Evolutionary conservation across 805 yeast genomes (phyloP).

Genomic region (Lipomyces mesembrius): DNA sequence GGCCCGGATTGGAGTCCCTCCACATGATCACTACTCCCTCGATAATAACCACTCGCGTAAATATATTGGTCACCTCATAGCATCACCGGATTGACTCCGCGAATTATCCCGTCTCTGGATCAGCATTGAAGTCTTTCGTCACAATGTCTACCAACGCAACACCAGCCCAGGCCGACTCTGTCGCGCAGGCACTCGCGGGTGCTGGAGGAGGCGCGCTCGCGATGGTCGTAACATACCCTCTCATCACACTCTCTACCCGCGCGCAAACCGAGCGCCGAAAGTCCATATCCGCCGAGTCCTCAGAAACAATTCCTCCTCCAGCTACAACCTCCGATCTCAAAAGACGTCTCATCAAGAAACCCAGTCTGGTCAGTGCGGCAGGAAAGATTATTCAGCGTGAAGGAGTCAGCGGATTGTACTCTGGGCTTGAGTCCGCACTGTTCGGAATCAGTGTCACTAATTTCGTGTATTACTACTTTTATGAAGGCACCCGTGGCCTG

Average conservation of each 20-base stretch:
- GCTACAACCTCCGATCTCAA: conserved; percentile 24
- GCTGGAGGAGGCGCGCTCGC: conserved; percentile 92
- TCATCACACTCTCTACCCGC: conserved; percentile 82
- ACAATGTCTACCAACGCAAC: conserved; percentile 26
- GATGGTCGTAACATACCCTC: conserved; percentile 85
- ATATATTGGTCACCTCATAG: no score
- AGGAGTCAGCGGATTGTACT: conserved; percentile 71
- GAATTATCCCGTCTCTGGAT: no score
- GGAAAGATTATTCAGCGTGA: conserved; percentile 58
- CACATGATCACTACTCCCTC: no score
- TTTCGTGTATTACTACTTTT: conserved; percentile 87
- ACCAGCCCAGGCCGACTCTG: conserved; percentile 45
- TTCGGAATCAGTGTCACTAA: conserved; percentile 86
- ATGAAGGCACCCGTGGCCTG: conserved; percentile 62
- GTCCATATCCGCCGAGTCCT: conserved; percentile 10
- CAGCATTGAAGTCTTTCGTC: no score
- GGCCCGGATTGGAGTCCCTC: no score
- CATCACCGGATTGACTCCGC: no score
- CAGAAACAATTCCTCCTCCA: conserved; percentile 24
- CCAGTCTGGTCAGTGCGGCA: conserved; percentile 49
- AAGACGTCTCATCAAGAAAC: conserved; percentile 20
- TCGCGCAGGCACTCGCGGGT: conserved; percentile 93
- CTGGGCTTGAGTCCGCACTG: conserved; percentile 87
- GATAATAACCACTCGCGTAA: no score
- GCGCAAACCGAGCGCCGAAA: conserved; percentile 68